These are phyloP conservation scores for Mycosphaerella sp. DNA, from an alignment of 2,329 filamentous ascomycete genomes.

Conservation along the genomic window DNA sequence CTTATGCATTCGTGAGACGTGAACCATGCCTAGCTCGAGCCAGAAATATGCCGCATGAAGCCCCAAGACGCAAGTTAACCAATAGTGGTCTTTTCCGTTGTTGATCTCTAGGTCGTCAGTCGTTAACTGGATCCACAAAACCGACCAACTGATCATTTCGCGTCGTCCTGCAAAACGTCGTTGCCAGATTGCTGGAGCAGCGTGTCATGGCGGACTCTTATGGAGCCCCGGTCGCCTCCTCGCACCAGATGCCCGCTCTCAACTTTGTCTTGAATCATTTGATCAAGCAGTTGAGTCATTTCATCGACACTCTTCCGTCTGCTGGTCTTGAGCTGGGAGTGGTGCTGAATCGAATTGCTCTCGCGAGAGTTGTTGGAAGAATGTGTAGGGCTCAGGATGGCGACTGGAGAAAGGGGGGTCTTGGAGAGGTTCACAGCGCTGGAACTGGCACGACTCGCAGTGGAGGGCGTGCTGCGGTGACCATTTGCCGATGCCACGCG, in stretches of 20 bases:
- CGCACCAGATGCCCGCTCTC: slow-evolving; percentile 68
- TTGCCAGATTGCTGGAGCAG: slow-evolving; percentile 14
- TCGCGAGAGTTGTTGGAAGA: slow-evolving; percentile 19
- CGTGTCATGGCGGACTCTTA: slow-evolving; percentile 41
- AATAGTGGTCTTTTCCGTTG: slow-evolving; percentile 8
- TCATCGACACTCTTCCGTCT: slow-evolving; percentile 68
- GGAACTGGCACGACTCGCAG: slow-evolving; percentile 24
- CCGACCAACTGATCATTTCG: slow-evolving; percentile 8
- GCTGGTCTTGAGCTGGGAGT: slow-evolving; percentile 5
- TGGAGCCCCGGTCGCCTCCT: slow-evolving; percentile 56
- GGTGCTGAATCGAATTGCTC: slow-evolving; percentile 11
- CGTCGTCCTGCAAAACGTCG: slow-evolving; percentile 2
- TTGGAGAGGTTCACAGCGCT: slow-evolving; percentile 27
- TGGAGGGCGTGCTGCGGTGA: slow-evolving; percentile 28
- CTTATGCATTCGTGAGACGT: slow-evolving; percentile 8
- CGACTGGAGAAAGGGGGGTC: slow-evolving; percentile 29
- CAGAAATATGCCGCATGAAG: not conserved
- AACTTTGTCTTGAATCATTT: slow-evolving; percentile 90
- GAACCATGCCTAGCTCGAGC: slow-evolving; percentile 17
- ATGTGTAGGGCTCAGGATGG: slow-evolving; percentile 24
- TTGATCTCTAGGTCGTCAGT: slow-evolving; percentile 13
- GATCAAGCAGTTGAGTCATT: slow-evolving; percentile 87
- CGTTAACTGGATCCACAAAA: not conserved
- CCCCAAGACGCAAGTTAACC: slow-evolving; percentile 3
- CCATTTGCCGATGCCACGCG: slow-evolving; percentile 8